A percentile compares a stretch with the other conserved stretches of the same genome.
Evolutionary conservation across 176 grass and related monocot species (phyloP).

Genomic region (Echinochloa phyllopogon): DNA sequence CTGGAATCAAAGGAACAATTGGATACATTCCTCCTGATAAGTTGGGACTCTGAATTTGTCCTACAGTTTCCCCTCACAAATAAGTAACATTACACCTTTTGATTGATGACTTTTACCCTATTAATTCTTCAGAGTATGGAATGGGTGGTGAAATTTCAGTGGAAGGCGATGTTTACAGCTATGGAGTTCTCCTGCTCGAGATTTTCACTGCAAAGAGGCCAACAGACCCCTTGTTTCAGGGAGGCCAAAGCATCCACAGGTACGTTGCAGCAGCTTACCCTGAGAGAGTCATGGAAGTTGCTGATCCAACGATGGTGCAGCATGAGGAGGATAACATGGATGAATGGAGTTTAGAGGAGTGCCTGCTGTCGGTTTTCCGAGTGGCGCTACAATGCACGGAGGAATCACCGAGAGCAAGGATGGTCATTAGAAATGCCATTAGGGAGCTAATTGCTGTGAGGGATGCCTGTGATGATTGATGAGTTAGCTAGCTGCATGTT

Average conservation of each 20-base stretch:
- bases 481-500: background rate
- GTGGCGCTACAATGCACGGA: constrained; percentile 26
- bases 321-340: background rate
- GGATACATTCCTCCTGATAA: constrained; percentile 43
- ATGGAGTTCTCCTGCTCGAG: constrained; percentile 62
- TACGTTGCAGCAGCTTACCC: constrained; percentile 9
- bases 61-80: too few species aligned
- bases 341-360: background rate
- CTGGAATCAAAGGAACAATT: constrained; percentile 36
- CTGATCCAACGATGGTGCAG: background rate
- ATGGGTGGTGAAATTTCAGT: constrained; percentile 8
- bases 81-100: too few species aligned
- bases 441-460: constrained; percentile 1
- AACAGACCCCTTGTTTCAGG: constrained; percentile 44
- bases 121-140: constrained; percentile 16
- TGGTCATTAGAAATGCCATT: constrained; percentile 11
- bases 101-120: background rate
- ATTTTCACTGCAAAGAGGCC: constrained; percentile 57
- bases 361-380: background rate
- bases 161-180: constrained; percentile 53
- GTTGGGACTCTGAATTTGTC: background rate
- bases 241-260: constrained; percentile 22
- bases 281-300: background rate
- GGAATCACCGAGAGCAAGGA: constrained; percentile 3
- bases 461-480: background rate